Percentiles rank a stretch among this genome's conserved stretches.
Evolutionary conservation across 73 alveolate genomes (phyloP).

Genomic region (Stentor roeselii): DNA sequence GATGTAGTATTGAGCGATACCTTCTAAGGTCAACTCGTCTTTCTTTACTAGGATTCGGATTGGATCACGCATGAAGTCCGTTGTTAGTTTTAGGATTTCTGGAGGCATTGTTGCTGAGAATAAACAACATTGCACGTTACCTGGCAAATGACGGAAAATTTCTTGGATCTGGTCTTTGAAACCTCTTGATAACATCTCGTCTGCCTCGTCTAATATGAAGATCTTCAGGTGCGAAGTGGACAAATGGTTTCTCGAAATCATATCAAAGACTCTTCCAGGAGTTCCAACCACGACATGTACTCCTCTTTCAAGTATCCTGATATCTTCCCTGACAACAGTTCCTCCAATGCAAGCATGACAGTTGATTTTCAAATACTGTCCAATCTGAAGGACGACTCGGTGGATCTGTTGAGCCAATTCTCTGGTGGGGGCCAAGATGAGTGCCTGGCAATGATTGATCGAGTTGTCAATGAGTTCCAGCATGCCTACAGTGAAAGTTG

Average conservation of each 20-base stretch:
- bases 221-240: conserved; percentile 68
- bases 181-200: conserved; percentile 96
- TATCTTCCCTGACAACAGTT: conserved; percentile 79
- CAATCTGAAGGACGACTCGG: conserved; percentile 48
- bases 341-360: conserved; percentile 89
- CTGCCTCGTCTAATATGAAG: conserved; percentile 97
- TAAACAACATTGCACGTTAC: conserved; percentile 86
- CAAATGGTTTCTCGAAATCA: conserved; percentile 76
- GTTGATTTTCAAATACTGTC: conserved; percentile 50
- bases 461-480: too few species aligned
- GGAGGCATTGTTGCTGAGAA: conserved; percentile 97
- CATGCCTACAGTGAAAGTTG: conserved; percentile 87
- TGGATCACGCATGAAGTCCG: conserved; percentile 93
- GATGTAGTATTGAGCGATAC: too few species aligned
- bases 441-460: too few species aligned
- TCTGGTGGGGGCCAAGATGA: conserved; percentile 49
- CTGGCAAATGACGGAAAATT: conserved; percentile 83
- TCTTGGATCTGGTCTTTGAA: conserved; percentile 92
- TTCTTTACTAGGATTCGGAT: conserved; percentile 85
- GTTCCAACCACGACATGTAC: conserved; percentile 94
- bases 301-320: conserved; percentile 91
- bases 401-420: conserved; percentile 42
- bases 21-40: too few species aligned
- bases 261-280: conserved; percentile 92
- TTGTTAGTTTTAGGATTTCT: conserved; percentile 82